Evolutionary conservation across 768 basidiomycete genomes (phyloP).

Genomic region (Russula vinacea): DNA sequence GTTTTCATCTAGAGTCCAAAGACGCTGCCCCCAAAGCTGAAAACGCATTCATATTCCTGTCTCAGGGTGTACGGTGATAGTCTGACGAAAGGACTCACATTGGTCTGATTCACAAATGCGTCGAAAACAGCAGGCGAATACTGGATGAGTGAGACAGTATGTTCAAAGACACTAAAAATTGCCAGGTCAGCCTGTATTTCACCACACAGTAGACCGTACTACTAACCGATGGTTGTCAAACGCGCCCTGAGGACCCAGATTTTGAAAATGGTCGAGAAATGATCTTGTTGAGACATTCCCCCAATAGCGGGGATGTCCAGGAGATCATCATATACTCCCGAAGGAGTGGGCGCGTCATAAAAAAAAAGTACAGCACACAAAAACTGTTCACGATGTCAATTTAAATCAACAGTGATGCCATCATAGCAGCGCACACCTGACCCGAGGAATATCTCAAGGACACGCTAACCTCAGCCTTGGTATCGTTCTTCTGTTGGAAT

Average conservation of each 20-base stretch:
- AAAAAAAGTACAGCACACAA: background rate
- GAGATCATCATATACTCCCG: slow-evolving; percentile 28
- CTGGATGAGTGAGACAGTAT: background rate
- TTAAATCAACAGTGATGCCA: background rate
- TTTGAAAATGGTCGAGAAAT: slow-evolving; percentile 2
- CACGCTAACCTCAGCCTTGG: background rate
- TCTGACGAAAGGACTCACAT: background rate
- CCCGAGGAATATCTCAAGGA: background rate
- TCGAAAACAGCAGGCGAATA: slow-evolving; percentile 7
- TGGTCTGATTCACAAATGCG: slow-evolving; percentile 6
- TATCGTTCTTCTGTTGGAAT: slow-evolving; percentile 10
- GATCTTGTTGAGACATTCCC: slow-evolving; percentile 8
- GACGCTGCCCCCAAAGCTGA: background rate
- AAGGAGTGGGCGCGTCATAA: slow-evolving; percentile 29
- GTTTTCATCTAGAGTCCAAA: background rate
- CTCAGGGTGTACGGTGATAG: background rate
- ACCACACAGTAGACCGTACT: background rate
- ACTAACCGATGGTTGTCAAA: background rate
- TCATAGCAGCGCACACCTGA: background rate
- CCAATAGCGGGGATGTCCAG: slow-evolving; percentile 15
- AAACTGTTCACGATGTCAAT: background rate
- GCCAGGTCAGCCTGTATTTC: background rate
- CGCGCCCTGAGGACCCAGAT: background rate
- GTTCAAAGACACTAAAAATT: background rate
- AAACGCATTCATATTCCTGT: background rate